Conservation (phyloP, 1,284 basidiomycete genomes). For the Microbotryum scabiosae region DNA sequence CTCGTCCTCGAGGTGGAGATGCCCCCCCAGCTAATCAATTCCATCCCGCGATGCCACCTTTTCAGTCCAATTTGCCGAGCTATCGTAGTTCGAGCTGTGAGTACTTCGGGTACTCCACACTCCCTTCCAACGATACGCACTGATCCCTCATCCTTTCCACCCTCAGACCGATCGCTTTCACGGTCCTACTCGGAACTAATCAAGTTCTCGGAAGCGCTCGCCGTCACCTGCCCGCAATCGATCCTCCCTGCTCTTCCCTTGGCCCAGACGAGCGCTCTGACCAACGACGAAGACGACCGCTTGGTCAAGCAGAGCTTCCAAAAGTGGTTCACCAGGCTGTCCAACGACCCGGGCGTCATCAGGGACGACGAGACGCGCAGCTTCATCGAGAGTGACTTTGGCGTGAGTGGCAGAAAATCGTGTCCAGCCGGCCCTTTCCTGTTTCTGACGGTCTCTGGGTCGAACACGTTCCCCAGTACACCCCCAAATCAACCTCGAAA, state of each 20-base stretch:
- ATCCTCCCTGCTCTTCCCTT: constrained; percentile 85
- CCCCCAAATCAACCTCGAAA: constrained; percentile 10
- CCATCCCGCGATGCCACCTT: background rate
- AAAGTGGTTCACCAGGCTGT: constrained; percentile 80
- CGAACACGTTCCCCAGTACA: constrained; percentile 30
- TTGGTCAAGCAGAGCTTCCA: constrained; percentile 86
- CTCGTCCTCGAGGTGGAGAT: background rate
- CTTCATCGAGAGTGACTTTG: constrained; percentile 92
- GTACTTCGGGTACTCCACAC: constrained; percentile 44
- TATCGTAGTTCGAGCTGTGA: constrained; percentile 54
- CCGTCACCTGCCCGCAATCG: constrained; percentile 40
- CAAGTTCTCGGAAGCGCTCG: constrained; percentile 25
- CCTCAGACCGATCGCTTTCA: constrained; percentile 23
- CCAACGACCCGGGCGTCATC: constrained; percentile 74
- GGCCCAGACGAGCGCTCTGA: constrained; percentile 83
- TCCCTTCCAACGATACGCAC: constrained; percentile 73
- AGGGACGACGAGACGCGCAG: constrained; percentile 81
- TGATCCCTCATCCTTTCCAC: constrained; percentile 36
- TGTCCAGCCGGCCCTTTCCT: constrained; percentile 25
- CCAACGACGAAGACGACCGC: constrained; percentile 89
- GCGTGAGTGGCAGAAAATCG: constrained; percentile 42
- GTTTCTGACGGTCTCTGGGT: constrained; percentile 43
- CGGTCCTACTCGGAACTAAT: constrained; percentile 32
- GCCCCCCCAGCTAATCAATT: background rate
- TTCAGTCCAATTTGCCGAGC: constrained; percentile 80